A percentile compares a stretch with the other conserved stretches of the same genome.
phyloP scores from a whole-genome alignment of 2,329 filamentous ascomycete genomes.

The Fusarium anguioides region DNA sequence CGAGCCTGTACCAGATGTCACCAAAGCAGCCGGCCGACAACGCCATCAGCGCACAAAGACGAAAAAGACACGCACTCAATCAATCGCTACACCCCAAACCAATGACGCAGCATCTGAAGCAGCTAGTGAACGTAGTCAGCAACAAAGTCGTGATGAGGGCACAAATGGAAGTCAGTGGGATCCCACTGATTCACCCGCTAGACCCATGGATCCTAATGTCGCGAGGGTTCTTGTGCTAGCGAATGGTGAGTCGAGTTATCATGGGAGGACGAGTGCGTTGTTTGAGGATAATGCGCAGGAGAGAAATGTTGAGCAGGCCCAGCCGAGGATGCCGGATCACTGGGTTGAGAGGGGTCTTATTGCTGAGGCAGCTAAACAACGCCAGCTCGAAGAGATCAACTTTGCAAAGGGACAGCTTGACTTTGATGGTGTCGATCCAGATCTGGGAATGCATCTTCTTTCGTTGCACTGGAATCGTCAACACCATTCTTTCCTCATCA shows the following conservation, averaged over 20 bases:
- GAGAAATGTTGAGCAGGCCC: slow-evolving; percentile 17
- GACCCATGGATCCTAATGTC: slow-evolving; percentile 39
- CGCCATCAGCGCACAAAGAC: slow-evolving; percentile 28
- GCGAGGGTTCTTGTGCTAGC: slow-evolving; percentile 54
- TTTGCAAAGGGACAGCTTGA: slow-evolving; percentile 59
- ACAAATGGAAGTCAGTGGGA: slow-evolving; percentile 9
- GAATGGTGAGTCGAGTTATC: slow-evolving; percentile 58
- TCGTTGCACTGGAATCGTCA: slow-evolving; percentile 65
- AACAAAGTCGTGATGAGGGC: slow-evolving; percentile 5
- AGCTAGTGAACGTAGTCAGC: neutral
- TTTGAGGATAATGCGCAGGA: slow-evolving; percentile 53
- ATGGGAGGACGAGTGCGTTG: slow-evolving; percentile 61
- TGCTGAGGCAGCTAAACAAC: slow-evolving; percentile 38
- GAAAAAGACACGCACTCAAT: slow-evolving; percentile 1
- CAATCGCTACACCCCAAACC: neutral
- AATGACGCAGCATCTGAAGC: slow-evolving; percentile 10
- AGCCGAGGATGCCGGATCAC: slow-evolving; percentile 49
- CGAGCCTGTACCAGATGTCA: slow-evolving; percentile 43
- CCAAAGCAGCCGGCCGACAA: slow-evolving; percentile 31
- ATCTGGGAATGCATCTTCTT: slow-evolving; percentile 63
- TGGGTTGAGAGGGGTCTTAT: slow-evolving; percentile 57
- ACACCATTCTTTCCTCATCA: slow-evolving; percentile 57
- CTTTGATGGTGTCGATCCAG: slow-evolving; percentile 65
- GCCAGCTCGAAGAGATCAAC: slow-evolving; percentile 62
- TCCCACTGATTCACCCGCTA: neutral